Evolutionary conservation across 257 asterid species (phyloP).

Genomic region (Petrea volubilis): DNA sequence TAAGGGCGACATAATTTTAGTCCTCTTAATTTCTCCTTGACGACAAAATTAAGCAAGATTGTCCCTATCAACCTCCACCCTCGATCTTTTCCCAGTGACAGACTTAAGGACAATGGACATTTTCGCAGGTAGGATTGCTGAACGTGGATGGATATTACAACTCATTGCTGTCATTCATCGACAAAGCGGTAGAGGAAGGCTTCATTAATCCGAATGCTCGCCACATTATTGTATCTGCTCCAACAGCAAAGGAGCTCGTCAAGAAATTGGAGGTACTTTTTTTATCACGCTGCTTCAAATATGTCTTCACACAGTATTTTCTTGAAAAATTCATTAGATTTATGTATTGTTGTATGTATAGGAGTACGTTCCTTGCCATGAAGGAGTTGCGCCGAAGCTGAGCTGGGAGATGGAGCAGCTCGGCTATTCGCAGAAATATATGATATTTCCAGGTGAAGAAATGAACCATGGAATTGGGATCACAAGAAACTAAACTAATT

Average conservation of each 20-base stretch:
- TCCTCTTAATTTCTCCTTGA: too few relatives aligned
- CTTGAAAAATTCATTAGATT: neutral
- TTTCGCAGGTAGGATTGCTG: slow-evolving; percentile 82
- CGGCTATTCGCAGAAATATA: slow-evolving; percentile 34
- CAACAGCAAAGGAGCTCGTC: slow-evolving; percentile 78
- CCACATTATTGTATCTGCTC: slow-evolving; percentile 88
- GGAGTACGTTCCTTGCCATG: slow-evolving; percentile 62
- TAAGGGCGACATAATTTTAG: too few relatives aligned
- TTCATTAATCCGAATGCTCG: slow-evolving; percentile 87
- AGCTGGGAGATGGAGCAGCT: slow-evolving; percentile 65
- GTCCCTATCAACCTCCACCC: too few relatives aligned
- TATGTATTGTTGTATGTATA: neutral
- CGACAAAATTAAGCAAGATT: too few relatives aligned
- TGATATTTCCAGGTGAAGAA: slow-evolving; percentile 51
- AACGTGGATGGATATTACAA: slow-evolving; percentile 92
- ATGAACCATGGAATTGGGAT: slow-evolving; percentile 27
- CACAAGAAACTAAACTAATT: slow-evolving; percentile 42
- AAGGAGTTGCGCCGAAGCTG: slow-evolving; percentile 56
- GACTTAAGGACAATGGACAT: neutral
- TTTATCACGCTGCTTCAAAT: neutral
- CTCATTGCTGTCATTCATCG: slow-evolving; percentile 76
- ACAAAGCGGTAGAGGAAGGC: slow-evolving; percentile 93
- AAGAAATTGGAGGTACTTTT: slow-evolving; percentile 79
- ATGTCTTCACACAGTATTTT: neutral
- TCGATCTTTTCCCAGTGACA: too few relatives aligned